Conservation (phyloP, 495 filamentous ascomycete species). For the Aspergillus asperescens region DNA sequence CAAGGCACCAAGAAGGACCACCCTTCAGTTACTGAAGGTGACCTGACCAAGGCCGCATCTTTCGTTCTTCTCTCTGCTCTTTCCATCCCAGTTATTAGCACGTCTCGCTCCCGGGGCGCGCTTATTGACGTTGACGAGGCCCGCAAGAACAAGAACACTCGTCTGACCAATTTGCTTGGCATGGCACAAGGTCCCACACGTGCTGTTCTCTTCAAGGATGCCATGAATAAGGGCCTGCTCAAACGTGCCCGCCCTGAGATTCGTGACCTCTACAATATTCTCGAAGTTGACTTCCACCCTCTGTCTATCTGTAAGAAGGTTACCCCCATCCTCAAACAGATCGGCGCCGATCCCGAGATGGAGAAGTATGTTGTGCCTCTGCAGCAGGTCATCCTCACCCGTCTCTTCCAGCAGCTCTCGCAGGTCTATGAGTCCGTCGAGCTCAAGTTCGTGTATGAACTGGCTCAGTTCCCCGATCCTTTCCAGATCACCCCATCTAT, state of each 20-base stretch:
- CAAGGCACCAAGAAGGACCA: conserved; percentile 90
- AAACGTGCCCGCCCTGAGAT: conserved; percentile 91
- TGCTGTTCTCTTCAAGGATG: conserved; percentile 89
- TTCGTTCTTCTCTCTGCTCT: conserved; percentile 95
- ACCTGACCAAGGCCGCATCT: conserved; percentile 82
- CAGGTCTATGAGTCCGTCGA: conserved; percentile 99
- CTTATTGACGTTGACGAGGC: conserved; percentile 95
- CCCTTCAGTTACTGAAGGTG: conserved; percentile 79
- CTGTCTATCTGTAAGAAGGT: conserved; percentile 99
- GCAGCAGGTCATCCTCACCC: conserved; percentile 96
- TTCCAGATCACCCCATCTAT: conserved; percentile 88
- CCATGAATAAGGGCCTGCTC: conserved; percentile 86
- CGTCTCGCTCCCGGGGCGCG: conserved; percentile 88
- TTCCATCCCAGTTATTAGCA: conserved; percentile 97
- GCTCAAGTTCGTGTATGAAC: conserved; percentile 85
- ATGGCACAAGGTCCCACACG: conserved; percentile 87
- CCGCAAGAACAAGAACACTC: conserved; percentile 97
- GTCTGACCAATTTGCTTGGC: conserved; percentile 89
- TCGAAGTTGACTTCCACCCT: conserved; percentile 98
- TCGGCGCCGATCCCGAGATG: conserved; percentile 93
- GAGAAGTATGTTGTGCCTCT: conserved; percentile 90
- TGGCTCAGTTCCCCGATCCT: conserved; percentile 93
- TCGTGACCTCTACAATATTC: conserved; percentile 92
- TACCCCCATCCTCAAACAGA: conserved; percentile 88
- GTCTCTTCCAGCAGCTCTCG: conserved; percentile 97